Evolutionary conservation across 768 basidiomycete genomes (phyloP), one percentile per base, ranked within the genome.

Genomic region (Tylopilus felleus): DNA sequence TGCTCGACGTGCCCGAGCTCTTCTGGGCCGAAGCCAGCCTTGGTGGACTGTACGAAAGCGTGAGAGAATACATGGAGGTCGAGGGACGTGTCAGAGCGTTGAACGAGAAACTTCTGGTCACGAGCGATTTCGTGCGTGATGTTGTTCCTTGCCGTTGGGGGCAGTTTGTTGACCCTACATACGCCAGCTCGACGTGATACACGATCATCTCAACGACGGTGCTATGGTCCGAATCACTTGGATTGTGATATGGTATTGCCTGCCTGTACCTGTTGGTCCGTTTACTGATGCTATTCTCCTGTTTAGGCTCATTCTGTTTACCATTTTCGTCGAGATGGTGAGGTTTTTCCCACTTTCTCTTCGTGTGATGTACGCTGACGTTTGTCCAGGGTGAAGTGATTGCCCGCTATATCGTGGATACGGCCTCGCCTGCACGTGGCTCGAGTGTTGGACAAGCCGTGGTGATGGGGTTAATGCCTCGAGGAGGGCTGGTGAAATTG

Each of bases 21-120:
- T 98, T 98, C 70, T 97, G 94, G 95, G 86, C 84, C 48, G 94
- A 96, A 66, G 93, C 93, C 12, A 93, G 88, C 59, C 73, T 96
- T 61, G 88, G 89, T 63, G 88, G 84, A 27, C 71, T 98, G 33
- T 98, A 98, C 65, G 91, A 93, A 60, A 93, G 93, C 0, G 93
- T 95, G 44, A 77, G 93, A 52, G 94, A 94, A 61, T 98, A 98
- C 65, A 92, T 97, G 80, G 95, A 98, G 71, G 93, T 97, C 49
- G 84, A 82, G 33, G 82, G 79, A 5, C 72, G 95, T 33, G 93
- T 95, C 28, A 82, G 86, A 66, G 88, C 85, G 12, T 71, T 98
- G 59, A 96, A 95, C 66, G 94, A 96, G 67, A 88, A 91, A 58
- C 72, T 97, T 35, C 85, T 83, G 5, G 88, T 94, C 8, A 89